These are phyloP conservation scores for Tolypocladium inflatum DNA, from an alignment of 2,329 filamentous ascomycete species.

Conservation along the genomic window DNA sequence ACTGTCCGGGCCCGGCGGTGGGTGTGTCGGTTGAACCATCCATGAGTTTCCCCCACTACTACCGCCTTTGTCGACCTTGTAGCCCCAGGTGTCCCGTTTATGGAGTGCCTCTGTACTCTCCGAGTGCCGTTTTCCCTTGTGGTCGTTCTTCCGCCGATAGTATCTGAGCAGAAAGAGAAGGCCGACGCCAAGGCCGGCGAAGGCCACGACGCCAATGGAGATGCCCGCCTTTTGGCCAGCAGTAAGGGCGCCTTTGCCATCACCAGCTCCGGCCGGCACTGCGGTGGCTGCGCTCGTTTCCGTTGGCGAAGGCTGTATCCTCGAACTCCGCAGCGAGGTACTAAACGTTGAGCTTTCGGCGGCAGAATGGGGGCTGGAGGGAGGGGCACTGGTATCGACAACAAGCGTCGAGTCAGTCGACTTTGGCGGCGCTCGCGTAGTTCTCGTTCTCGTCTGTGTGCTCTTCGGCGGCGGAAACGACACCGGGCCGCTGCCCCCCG, in stretches of 20 bases:
- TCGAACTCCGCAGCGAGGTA: neutral
- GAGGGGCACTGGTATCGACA: constrained; percentile 3
- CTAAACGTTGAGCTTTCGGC: neutral
- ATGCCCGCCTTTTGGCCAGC: constrained; percentile 48
- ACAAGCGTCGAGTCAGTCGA: constrained; percentile 2
- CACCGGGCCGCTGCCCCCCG: constrained; percentile 12
- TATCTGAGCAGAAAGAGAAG: constrained; percentile 34
- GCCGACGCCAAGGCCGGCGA: constrained; percentile 36
- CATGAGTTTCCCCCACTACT: constrained; percentile 15
- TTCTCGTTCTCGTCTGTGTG: neutral
- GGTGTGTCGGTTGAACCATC: constrained; percentile 13
- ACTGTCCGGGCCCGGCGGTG: constrained; percentile 9
- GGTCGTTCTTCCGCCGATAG: constrained; percentile 30
- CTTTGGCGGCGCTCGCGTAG: neutral
- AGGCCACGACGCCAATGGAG: constrained; percentile 41
- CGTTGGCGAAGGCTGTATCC: constrained; percentile 1
- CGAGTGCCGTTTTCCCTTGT: constrained; percentile 11
- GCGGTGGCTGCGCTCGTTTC: constrained; percentile 1
- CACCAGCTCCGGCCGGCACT: constrained; percentile 7
- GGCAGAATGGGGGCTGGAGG: neutral
- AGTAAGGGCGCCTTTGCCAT: constrained; percentile 13
- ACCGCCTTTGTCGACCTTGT: constrained; percentile 16
- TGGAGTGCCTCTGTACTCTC: neutral
- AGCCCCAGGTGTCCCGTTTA: constrained; percentile 26
- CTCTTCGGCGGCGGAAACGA: constrained; percentile 15